phyloP scores from a whole-genome alignment of 164 flowering plant species.

The Vitis amurensis region DNA sequence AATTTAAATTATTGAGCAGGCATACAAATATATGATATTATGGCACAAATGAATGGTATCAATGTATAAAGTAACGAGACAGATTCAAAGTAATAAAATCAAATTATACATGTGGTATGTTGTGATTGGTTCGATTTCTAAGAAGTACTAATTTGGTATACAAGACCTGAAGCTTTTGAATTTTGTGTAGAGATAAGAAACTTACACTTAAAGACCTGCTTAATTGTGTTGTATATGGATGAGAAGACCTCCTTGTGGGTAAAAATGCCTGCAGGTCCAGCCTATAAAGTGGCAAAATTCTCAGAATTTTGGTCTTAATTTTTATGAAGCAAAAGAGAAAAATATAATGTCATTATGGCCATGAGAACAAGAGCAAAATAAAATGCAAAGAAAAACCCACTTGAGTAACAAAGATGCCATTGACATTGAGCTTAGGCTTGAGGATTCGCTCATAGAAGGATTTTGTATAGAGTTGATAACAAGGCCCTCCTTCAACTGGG shows the following conservation, averaged over 20 bases:
- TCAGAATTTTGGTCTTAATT: background rate
- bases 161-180: too few species aligned
- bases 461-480: conserved; percentile 85
- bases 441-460: conserved; percentile 68
- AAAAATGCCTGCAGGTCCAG: conserved; percentile 92
- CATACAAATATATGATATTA: too few species aligned
- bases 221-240: conserved; percentile 83
- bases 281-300: conserved; percentile 34
- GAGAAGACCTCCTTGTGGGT: conserved; percentile 93
- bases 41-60: too few species aligned
- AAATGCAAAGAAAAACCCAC: conserved; percentile 25
- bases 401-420: conserved; percentile 93
- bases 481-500: conserved; percentile 89
- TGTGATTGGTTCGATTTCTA: too few species aligned
- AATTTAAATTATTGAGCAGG: too few species aligned
- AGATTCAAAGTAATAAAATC: too few species aligned
- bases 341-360: background rate
- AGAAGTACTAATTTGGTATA: too few species aligned
- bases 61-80: too few species aligned
- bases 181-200: background rate
- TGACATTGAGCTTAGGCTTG: conserved; percentile 78
- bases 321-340: background rate
- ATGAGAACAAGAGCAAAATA: background rate
- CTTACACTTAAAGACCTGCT: conserved; percentile 87
- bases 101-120: too few species aligned